Conservation (phyloP, 2,329 filamentous ascomycete genomes). For the Diaporthe sp. region DNA sequence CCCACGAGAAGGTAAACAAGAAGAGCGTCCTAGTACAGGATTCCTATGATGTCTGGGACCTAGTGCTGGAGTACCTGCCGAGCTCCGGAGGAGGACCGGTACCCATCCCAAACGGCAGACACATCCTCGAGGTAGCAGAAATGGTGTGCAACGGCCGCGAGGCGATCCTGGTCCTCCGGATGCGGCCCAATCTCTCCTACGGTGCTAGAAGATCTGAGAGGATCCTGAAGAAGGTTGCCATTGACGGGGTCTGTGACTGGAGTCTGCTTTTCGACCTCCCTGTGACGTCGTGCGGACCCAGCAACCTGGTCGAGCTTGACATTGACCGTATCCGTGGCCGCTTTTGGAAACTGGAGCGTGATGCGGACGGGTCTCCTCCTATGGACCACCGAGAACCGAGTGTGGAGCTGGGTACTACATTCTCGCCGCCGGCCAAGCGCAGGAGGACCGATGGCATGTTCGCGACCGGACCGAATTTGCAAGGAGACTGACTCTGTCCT, state of each 20-base stretch:
- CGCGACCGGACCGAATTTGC: background rate
- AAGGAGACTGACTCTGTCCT: background rate
- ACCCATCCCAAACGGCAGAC: conserved; percentile 2
- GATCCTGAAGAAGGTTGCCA: background rate
- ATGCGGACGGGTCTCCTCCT: background rate
- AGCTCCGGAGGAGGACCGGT: background rate
- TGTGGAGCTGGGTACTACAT: background rate
- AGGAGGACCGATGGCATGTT: background rate
- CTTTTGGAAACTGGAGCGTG: background rate
- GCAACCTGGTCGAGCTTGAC: conserved; percentile 30
- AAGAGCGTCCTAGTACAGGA: background rate
- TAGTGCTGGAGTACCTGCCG: background rate
- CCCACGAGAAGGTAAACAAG: background rate
- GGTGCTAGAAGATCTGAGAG: background rate
- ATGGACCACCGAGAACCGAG: background rate
- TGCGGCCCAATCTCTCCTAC: background rate
- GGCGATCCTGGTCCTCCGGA: background rate
- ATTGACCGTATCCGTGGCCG: conserved; percentile 16
- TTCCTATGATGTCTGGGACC: conserved; percentile 10
- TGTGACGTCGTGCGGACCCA: conserved; percentile 4
- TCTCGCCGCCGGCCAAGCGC: background rate
- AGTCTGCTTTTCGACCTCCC: conserved; percentile 9
- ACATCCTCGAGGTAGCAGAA: conserved; percentile 20
- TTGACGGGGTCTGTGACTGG: background rate
- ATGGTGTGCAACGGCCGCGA: conserved; percentile 2